phyloP scores from a whole-genome alignment of 371 early-diverging fungal genomes.

The Mortierella sp. region DNA sequence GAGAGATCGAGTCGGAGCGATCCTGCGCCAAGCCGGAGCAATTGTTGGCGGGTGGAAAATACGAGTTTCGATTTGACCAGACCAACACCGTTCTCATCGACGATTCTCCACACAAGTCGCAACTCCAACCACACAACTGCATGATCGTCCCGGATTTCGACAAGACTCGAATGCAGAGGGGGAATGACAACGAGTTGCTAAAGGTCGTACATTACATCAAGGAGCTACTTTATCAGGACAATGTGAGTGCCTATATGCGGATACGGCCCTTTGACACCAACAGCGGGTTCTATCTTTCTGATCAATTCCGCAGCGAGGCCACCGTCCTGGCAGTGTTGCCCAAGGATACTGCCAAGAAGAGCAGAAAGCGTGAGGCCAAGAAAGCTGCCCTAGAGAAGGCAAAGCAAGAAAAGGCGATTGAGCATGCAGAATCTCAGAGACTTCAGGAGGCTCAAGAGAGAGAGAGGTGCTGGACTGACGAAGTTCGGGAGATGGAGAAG shows the following conservation, averaged over 20 bases:
- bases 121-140: slow-evolving; percentile 75
- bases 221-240: slow-evolving; percentile 55
- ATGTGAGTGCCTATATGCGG: slow-evolving; percentile 66
- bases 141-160: slow-evolving; percentile 64
- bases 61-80: slow-evolving; percentile 63
- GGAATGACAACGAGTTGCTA: slow-evolving; percentile 64
- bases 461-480: neutral
- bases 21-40: slow-evolving; percentile 14
- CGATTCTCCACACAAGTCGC: slow-evolving; percentile 75
- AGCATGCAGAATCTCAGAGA: neutral
- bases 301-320: neutral
- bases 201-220: slow-evolving; percentile 65
- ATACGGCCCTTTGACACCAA: slow-evolving; percentile 56
- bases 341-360: neutral
- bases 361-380: neutral
- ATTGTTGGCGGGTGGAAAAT: slow-evolving; percentile 9
- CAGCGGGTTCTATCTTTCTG: neutral
- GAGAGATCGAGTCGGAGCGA: slow-evolving; percentile 50
- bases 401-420: neutral
- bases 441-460: neutral
- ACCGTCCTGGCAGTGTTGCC: neutral
- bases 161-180: neutral
- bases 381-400: neutral
- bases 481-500: neutral
- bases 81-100: slow-evolving; percentile 80